Evolutionary conservation across 208 protist genomes (phyloP), one percentile per base, ranked within the genome.

Genomic region (Acanthamoeba healyi): DNA sequence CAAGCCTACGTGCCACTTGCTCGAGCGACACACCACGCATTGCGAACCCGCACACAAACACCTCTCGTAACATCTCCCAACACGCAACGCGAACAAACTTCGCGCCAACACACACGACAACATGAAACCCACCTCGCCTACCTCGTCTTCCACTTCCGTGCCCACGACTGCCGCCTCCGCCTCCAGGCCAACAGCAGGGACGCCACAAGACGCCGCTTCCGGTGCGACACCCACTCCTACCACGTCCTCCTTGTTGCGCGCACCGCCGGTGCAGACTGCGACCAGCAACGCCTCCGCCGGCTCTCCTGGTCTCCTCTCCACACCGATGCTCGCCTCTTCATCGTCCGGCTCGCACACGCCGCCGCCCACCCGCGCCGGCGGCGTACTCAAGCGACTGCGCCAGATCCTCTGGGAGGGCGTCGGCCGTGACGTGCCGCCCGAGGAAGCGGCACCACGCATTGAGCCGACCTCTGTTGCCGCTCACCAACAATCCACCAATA

Each of bases 331-430:
- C 34, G 70, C 34, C 46, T 44, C 29, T 14, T 38, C 70, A 15
- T 44, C 70, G 38, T 79, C 70, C 70, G 70, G 70, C 24, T 40
- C 38, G 22, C 70, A 79, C 22, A 40, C 70, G 7, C 70, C 70
- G 32, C 32, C 70, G 9, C 70, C 70, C 32, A 79, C 38, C 24
- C 38, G 38, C 34, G 70, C 70, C 26, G 70, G 70, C 70, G 36
- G 70, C 70, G 70, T 79, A 24, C 70, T 79, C 10, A 79, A 79
- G 70, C 70, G 70, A 17, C 36, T 79, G 70, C 70, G 70, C 40
- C 70, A 79, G 70, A 40, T 79, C 70, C 17, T 79, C 22, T 79
- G 70, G 70, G 70, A 79, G 10, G 40, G 70, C 36, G 70, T 79
- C 24, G 40, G 70, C 36, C 70, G 70, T 36, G 58, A 67, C 15